phyloP scores from a whole-genome alignment of 768 basidiomycete species.

The Russula dissimulans region DNA sequence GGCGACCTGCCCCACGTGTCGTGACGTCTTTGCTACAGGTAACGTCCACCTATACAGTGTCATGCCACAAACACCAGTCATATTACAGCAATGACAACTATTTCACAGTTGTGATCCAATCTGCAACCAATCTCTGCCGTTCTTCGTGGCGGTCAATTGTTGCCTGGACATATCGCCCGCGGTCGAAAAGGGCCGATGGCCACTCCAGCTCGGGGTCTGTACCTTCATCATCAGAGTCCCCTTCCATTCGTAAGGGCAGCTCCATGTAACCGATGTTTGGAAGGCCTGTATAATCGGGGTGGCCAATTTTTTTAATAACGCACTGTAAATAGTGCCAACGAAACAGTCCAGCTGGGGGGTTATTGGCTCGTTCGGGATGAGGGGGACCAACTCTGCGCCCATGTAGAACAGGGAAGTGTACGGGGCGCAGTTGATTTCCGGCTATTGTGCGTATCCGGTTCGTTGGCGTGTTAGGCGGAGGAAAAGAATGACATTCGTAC shows the following conservation, averaged over 20 bases:
- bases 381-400: not conserved
- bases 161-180: not conserved
- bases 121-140: not conserved
- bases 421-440: too few species aligned
- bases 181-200: not conserved
- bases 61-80: too few species aligned
- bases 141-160: not conserved
- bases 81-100: not conserved
- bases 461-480: not conserved
- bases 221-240: not conserved
- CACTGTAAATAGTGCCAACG: not conserved
- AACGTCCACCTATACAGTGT: too few species aligned
- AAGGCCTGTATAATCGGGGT: not conserved
- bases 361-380: not conserved
- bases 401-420: not conserved
- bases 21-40: constrained; percentile 1
- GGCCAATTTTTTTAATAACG: not conserved
- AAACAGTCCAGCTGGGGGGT: not conserved
- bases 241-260: not conserved
- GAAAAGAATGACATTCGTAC: not conserved
- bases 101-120: not conserved
- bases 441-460: not conserved
- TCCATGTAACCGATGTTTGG: not conserved
- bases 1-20: constrained; percentile 15
- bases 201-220: not conserved